Conservation (phyloP, 108 stramenopile genomes). For the Seminavis robusta region DNA sequence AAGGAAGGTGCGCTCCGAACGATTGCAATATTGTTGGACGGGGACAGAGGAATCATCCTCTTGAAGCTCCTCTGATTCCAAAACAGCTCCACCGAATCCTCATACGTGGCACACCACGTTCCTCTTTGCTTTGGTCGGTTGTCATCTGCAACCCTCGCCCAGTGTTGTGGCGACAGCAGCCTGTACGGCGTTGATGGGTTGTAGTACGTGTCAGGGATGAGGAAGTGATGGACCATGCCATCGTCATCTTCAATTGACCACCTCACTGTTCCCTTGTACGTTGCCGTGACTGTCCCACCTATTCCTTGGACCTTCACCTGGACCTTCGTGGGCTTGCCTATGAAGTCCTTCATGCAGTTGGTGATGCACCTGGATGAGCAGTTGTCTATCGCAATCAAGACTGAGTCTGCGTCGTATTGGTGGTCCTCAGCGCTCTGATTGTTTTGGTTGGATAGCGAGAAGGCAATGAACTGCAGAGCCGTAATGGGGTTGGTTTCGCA, state of each 20-base stretch:
- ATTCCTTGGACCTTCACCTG: too few species aligned
- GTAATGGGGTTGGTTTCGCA: too few species aligned
- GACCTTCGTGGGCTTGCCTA: too few species aligned
- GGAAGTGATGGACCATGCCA: slow-evolving; percentile 1
- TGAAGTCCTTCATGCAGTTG: too few species aligned
- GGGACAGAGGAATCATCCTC: not conserved
- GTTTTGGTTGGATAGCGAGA: too few species aligned
- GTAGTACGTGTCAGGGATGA: not conserved
- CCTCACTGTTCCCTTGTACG: slow-evolving; percentile 5
- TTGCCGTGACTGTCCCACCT: too few species aligned
- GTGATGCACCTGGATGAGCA: too few species aligned
- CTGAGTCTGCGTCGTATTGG: too few species aligned
- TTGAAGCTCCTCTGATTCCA: slow-evolving; percentile 1
- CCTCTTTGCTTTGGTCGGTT: too few species aligned
- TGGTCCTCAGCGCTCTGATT: too few species aligned
- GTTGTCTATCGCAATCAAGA: slow-evolving; percentile 6
- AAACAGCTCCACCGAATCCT: not conserved
- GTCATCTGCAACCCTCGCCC: not conserved
- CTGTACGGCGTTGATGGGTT: not conserved
- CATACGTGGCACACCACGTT: not conserved
- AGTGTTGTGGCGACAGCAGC: slow-evolving; percentile 13
- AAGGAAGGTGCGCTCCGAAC: not conserved
- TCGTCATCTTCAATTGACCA: slow-evolving; percentile 13
- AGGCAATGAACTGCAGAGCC: too few species aligned
- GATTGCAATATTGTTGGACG: slow-evolving; percentile 4